A percentile compares a stretch with the other conserved stretches of the same genome.
phyloP scores from a whole-genome alignment of 2,329 filamentous ascomycete genomes.

The Ramularia endophylla region DNA sequence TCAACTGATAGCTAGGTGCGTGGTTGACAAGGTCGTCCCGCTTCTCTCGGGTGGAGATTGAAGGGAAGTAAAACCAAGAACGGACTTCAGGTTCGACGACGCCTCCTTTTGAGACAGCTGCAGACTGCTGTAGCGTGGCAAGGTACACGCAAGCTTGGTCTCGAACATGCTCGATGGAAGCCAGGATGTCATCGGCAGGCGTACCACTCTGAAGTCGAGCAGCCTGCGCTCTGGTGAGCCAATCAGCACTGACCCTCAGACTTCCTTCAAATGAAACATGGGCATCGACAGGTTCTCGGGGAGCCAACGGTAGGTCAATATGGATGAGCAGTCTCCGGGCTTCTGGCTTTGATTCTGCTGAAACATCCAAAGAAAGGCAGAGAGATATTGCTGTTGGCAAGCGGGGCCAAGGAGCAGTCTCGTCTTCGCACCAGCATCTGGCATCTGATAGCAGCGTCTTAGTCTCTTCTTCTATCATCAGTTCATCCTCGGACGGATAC shows the following conservation, averaged over 20 bases:
- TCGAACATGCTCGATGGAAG: slow-evolving; percentile 42
- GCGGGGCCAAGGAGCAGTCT: neutral
- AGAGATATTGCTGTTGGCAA: slow-evolving; percentile 5
- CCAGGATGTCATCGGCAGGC: slow-evolving; percentile 41
- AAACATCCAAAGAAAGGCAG: slow-evolving; percentile 1
- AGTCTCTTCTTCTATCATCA: slow-evolving; percentile 21
- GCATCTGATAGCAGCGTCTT: slow-evolving; percentile 6
- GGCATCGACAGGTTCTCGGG: slow-evolving; percentile 7
- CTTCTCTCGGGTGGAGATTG: slow-evolving; percentile 54
- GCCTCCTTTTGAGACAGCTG: neutral
- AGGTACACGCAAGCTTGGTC: slow-evolving; percentile 26
- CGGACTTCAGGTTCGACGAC: slow-evolving; percentile 37
- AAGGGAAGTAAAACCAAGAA: slow-evolving; percentile 60
- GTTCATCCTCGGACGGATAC: slow-evolving; percentile 40
- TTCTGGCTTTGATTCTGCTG: neutral
- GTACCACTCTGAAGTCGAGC: slow-evolving; percentile 36
- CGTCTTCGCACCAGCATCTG: slow-evolving; percentile 14
- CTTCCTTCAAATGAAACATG: slow-evolving; percentile 36
- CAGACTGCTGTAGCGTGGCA: slow-evolving; percentile 17
- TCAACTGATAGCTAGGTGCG: slow-evolving; percentile 48
- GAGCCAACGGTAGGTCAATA: slow-evolving; percentile 32
- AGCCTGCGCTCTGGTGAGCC: slow-evolving; percentile 48
- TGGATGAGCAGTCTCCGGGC: slow-evolving; percentile 30
- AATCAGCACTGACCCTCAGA: slow-evolving; percentile 38
- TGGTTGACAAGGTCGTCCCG: slow-evolving; percentile 52